Evolutionary conservation across 768 basidiomycete species (phyloP).

Genomic region (Cyclocybe cylindracea): DNA sequence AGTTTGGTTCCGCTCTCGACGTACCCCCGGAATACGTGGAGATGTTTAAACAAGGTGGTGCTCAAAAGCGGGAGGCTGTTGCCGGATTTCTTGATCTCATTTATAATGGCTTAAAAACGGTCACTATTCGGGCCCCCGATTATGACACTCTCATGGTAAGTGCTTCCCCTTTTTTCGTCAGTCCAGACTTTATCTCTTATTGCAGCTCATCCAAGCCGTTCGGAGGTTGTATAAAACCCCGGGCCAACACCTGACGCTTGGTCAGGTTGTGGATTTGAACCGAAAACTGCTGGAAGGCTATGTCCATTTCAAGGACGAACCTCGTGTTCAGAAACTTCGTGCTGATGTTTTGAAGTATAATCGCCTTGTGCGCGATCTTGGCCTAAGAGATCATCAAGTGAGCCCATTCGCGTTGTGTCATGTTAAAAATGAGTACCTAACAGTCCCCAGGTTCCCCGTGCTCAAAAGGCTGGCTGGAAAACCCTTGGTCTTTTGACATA

Average conservation of each 20-base stretch:
- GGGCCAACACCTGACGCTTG: slow-evolving; percentile 88
- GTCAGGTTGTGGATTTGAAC: slow-evolving; percentile 95
- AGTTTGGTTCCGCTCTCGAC: slow-evolving; percentile 90
- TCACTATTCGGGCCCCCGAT: slow-evolving; percentile 94
- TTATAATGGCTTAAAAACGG: slow-evolving; percentile 92
- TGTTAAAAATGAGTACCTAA: neutral
- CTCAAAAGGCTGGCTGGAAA: slow-evolving; percentile 85
- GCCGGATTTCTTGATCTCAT: slow-evolving; percentile 86
- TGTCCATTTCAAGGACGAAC: slow-evolving; percentile 89
- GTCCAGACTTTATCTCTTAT: slow-evolving; percentile 7
- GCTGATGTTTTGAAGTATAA: slow-evolving; percentile 88
- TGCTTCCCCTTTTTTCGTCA: slow-evolving; percentile 4
- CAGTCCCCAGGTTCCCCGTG: slow-evolving; percentile 73
- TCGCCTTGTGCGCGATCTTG: slow-evolving; percentile 82
- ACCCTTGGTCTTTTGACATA: slow-evolving; percentile 83
- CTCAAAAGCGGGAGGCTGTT: slow-evolving; percentile 87
- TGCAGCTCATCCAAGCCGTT: slow-evolving; percentile 91
- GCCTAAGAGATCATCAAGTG: slow-evolving; percentile 92
- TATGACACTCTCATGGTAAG: slow-evolving; percentile 96
- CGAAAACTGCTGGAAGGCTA: slow-evolving; percentile 93
- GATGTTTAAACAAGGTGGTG: slow-evolving; percentile 89
- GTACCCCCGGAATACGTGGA: slow-evolving; percentile 89
- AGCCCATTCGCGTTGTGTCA: slow-evolving; percentile 8
- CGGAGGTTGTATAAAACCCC: slow-evolving; percentile 93
- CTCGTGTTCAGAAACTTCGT: slow-evolving; percentile 79